A percentile compares a stretch with the other conserved stretches of the same genome.
Conservation (phyloP, 805 yeast species). For the Candida tibetensis region DNA sequence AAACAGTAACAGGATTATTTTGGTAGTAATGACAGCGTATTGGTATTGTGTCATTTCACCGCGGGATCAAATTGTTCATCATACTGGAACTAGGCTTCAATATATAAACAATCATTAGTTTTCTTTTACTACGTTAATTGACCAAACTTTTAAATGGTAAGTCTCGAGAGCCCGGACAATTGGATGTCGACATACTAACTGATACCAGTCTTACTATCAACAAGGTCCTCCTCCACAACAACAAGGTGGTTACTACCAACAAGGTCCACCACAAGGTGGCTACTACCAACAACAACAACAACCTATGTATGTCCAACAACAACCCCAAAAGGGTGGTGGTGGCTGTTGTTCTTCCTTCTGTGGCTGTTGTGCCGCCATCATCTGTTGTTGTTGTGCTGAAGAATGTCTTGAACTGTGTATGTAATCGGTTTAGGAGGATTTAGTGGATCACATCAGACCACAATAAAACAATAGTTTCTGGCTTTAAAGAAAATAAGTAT, state of each 20-base stretch:
- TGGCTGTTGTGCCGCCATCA: slow-evolving; percentile 15
- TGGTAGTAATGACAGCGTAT: neutral
- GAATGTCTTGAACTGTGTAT: slow-evolving; percentile 14
- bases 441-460: too few relatives aligned
- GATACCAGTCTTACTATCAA: slow-evolving; percentile 16
- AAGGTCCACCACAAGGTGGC: slow-evolving; percentile 22
- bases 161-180: too few relatives aligned
- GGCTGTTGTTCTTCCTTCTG: slow-evolving; percentile 24
- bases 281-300: slow-evolving; percentile 33
- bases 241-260: slow-evolving; percentile 19
- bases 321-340: slow-evolving; percentile 17
- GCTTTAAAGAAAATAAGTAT: neutral
- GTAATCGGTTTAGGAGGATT: too few relatives aligned
- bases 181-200: too few relatives aligned
- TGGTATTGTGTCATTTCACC: neutral
- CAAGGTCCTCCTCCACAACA: slow-evolving; percentile 24
- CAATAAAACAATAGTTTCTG: too few relatives aligned
- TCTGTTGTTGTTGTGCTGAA: slow-evolving; percentile 18
- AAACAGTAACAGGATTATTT: too few relatives aligned
- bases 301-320: slow-evolving; percentile 32
- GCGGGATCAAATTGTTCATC: too few relatives aligned
- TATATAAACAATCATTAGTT: slow-evolving; percentile 2
- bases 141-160: neutral
- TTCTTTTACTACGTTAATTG: neutral
- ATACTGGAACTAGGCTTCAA: too few relatives aligned